Percentiles rank a stretch among this genome's conserved stretches.
Evolutionary conservation across 345 rosid species (phyloP).

Genomic region (Anacardium occidentale): DNA sequence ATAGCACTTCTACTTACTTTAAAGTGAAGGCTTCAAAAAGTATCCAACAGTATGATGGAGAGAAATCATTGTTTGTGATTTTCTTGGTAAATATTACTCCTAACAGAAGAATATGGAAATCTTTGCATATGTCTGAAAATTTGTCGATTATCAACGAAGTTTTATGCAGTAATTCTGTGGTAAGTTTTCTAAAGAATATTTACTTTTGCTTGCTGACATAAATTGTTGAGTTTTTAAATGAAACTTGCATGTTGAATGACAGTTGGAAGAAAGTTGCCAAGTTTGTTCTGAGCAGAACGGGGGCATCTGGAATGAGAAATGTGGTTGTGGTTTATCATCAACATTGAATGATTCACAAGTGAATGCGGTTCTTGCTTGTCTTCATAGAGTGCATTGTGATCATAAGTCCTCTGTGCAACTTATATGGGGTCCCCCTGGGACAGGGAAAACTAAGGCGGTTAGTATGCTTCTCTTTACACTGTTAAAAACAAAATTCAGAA

Average conservation of each 20-base stretch:
- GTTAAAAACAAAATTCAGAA: constrained; percentile 33
- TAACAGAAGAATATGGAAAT: not conserved
- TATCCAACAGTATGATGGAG: not conserved
- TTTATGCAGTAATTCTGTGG: not conserved
- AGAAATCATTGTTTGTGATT: not conserved
- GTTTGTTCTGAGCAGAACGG: constrained; percentile 1
- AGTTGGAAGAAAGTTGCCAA: constrained; percentile 30
- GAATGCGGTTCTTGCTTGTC: constrained; percentile 27
- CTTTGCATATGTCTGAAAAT: not conserved
- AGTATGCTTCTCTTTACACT: constrained; percentile 32
- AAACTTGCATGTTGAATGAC: constrained; percentile 13
- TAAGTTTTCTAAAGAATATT: not conserved
- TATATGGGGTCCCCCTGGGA: constrained; percentile 50
- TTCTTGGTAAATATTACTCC: not conserved
- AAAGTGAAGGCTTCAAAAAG: not conserved
- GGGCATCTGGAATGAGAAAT: constrained; percentile 2
- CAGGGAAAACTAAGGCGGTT: constrained; percentile 21
- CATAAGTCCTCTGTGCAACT: constrained; percentile 38
- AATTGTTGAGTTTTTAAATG: not conserved
- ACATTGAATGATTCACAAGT: constrained; percentile 36
- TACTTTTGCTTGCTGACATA: not conserved
- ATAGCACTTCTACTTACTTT: not conserved
- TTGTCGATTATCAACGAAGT: not conserved
- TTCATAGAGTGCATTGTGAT: constrained; percentile 21
- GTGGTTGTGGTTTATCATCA: constrained; percentile 7